Evolutionary conservation across 345 rosid species (phyloP), one percentile per base, ranked within the genome.

Genomic region (Lepidium africanum): DNA sequence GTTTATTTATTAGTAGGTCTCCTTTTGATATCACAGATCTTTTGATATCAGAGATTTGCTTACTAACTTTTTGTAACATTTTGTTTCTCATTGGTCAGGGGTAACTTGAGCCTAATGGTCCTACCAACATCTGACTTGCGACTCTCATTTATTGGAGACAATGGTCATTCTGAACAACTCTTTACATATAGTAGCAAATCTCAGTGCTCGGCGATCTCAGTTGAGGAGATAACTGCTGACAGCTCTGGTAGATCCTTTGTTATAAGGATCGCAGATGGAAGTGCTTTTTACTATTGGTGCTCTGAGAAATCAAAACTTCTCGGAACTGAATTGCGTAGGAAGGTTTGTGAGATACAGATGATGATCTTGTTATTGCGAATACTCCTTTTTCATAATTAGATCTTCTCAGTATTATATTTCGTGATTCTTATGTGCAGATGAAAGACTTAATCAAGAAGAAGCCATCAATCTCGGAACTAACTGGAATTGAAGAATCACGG

Each of bases 71-170:
- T 25, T 25, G 0, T 45, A 27, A 8, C 17, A 5, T 59, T 57
- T 0, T 33, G 30, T 69, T 35, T 38, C 6, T 11, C 42, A 51
- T 49, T 80, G 60, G 39, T 42, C 94, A 95, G 99, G 88, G 97
- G 99, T 27, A 86, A 80, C 67, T 82, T 95, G 70, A 89, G 81
- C 77, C 89, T 95, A 25, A 74, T 79, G 9, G 73, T 91, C 19
- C 75, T 95, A 83, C 97, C 99, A 63, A 79, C 96, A 46, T 89
- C 99, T 50, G 87, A 82, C 79, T 73, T 95, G 82, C 87, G 96
- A 23, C 83, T 91, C 54, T 81, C 90, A 4, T 91, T 89, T 75
- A 59, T 83, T 36, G 93, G 96, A 69, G 99, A 95, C 73, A 83
- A 89, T 82, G 97, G 96, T 48, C 85, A 63, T 21, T 60, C 85